Evolutionary conservation across 139 green algal species (phyloP).

Genomic region (Dunaliella sp.): DNA sequence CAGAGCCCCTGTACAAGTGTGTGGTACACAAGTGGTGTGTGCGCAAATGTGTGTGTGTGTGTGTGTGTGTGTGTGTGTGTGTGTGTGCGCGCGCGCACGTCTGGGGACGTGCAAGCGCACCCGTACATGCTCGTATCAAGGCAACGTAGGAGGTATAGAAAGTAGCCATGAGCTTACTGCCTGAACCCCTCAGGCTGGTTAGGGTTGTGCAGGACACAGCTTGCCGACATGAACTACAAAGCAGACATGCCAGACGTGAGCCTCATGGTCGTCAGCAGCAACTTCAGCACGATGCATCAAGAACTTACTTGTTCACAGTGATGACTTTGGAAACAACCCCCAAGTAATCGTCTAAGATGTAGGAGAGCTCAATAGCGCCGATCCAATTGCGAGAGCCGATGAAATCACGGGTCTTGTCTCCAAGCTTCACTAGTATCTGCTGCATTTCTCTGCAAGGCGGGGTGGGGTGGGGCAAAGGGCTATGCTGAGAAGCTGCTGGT

Average conservation of each 20-base stretch:
- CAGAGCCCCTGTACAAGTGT: constrained; percentile 49
- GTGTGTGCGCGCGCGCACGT: neutral
- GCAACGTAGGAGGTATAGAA: too few species aligned
- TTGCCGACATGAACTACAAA: too few species aligned
- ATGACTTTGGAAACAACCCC: constrained; percentile 69
- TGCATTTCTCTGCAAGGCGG: constrained; percentile 70
- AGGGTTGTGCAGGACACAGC: too few species aligned
- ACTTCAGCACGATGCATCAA: too few species aligned
- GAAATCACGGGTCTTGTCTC: constrained; percentile 83
- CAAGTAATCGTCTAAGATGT: constrained; percentile 83
- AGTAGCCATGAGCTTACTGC: too few species aligned
- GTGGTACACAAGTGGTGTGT: neutral
- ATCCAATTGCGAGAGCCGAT: constrained; percentile 90
- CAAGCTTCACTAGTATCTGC: constrained; percentile 73
- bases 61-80: neutral
- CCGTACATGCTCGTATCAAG: neutral
- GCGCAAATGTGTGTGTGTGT: neutral
- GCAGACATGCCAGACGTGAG: too few species aligned
- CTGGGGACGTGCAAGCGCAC: neutral
- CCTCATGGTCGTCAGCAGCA: too few species aligned
- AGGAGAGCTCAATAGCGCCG: constrained; percentile 90
- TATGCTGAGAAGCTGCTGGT: too few species aligned
- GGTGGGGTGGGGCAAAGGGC: too few species aligned
- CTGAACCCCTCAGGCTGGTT: too few species aligned
- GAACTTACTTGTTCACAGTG: constrained; percentile 25